Conservation (phyloP, 1,284 basidiomycete species). For the Xerocomus subilludens region DNA sequence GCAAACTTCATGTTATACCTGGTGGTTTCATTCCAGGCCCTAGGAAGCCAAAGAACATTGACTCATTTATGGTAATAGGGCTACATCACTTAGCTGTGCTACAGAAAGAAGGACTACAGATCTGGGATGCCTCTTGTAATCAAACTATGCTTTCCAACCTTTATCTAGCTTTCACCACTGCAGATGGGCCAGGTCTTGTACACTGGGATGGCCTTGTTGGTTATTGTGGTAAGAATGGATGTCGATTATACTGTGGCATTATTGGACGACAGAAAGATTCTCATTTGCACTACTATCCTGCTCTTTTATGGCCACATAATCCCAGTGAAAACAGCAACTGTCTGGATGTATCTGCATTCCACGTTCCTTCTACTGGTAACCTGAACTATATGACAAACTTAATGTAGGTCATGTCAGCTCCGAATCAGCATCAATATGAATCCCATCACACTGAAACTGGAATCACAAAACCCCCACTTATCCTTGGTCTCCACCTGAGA, state of each 20-base stretch:
- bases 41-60: conserved; percentile 6
- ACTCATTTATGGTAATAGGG: neutral
- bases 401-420: neutral
- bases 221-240: neutral
- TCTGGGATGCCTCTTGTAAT: neutral
- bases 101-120: neutral
- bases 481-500: neutral
- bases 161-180: neutral
- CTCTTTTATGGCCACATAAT: neutral
- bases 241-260: neutral
- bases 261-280: neutral
- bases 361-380: no score
- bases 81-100: conserved; percentile 2
- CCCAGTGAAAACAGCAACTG: no score
- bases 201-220: neutral
- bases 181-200: neutral
- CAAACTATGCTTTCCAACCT: no score
- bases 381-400: neutral
- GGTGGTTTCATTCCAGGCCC: conserved; percentile 16
- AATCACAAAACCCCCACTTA: neutral
- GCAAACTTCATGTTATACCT: neutral
- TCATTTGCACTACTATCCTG: neutral
- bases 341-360: no score
- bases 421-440: no score
- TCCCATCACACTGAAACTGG: neutral